A percentile compares a stretch with the other conserved stretches of the same genome.
Conservation (phyloP, 495 filamentous ascomycete genomes). For the Neurospora tetrasperma region DNA sequence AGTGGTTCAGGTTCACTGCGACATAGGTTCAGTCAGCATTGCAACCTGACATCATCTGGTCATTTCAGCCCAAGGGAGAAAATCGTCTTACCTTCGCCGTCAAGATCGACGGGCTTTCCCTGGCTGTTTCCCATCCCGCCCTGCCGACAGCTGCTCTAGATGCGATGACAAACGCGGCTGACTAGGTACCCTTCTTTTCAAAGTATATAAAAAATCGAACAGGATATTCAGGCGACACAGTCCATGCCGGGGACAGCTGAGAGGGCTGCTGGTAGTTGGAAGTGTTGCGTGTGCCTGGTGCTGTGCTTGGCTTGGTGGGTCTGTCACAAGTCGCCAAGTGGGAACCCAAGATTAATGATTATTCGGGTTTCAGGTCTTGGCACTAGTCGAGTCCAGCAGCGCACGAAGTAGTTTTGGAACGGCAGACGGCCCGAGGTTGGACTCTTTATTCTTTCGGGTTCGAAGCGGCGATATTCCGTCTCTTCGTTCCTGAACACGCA, state of each 20-base stretch:
- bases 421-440: background rate
- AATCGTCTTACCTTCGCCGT: constrained; percentile 69
- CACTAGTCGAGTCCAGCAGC: background rate
- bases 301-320: background rate
- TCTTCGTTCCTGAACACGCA: background rate
- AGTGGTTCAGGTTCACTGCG: constrained; percentile 93
- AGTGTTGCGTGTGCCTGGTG: background rate
- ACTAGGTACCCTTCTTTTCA: background rate
- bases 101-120: constrained; percentile 85
- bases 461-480: background rate
- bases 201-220: background rate
- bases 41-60: background rate
- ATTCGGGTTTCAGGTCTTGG: background rate
- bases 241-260: background rate
- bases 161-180: background rate
- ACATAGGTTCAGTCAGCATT: background rate
- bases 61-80: background rate
- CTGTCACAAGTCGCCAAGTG: background rate
- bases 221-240: background rate
- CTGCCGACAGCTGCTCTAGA: background rate
- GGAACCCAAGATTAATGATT: background rate
- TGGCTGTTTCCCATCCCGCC: constrained; percentile 78
- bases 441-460: background rate
- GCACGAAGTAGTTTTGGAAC: background rate
- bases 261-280: background rate